phyloP scores from a whole-genome alignment of 352 stramenopile genomes.

The Lagenidium giganteum region DNA sequence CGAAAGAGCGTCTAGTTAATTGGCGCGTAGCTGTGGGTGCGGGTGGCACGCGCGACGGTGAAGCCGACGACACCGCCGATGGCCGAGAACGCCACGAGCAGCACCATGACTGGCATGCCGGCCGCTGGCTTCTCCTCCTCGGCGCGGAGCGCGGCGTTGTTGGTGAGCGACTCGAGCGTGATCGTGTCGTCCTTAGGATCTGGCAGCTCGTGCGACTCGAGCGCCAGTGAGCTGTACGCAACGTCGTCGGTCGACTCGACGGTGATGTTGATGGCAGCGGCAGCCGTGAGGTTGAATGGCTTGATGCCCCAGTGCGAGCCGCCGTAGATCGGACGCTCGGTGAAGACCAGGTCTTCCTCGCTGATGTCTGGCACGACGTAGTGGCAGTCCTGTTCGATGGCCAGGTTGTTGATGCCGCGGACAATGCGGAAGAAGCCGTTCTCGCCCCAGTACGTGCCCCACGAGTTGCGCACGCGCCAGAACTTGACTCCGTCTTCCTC shows the following conservation, averaged over 20 bases:
- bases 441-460: conserved; percentile 90
- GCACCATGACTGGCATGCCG: conserved; percentile 6
- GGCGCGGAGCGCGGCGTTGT: not conserved
- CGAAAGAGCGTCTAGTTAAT: conserved; percentile 16
- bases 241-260: conserved; percentile 71
- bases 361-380: conserved; percentile 63
- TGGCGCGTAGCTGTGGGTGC: conserved; percentile 19
- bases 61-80: conserved; percentile 27
- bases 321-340: conserved; percentile 52
- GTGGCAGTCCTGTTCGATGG: conserved; percentile 82
- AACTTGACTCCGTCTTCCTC: conserved; percentile 78
- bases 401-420: conserved; percentile 79
- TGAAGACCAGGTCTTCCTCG: conserved; percentile 52
- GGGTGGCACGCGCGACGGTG: conserved; percentile 19
- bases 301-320: conserved; percentile 54
- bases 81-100: conserved; percentile 27
- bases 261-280: conserved; percentile 82
- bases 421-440: conserved; percentile 92
- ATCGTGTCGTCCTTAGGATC: conserved; percentile 18
- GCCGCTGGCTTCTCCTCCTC: conserved; percentile 8
- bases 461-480: conserved; percentile 92
- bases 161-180: not conserved
- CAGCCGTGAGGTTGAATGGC: conserved; percentile 51
- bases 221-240: conserved; percentile 36
- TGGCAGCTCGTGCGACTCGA: conserved; percentile 39